phyloP scores from a whole-genome alignment of 2,329 filamentous ascomycete genomes.

The Aspergillus tamarii region DNA sequence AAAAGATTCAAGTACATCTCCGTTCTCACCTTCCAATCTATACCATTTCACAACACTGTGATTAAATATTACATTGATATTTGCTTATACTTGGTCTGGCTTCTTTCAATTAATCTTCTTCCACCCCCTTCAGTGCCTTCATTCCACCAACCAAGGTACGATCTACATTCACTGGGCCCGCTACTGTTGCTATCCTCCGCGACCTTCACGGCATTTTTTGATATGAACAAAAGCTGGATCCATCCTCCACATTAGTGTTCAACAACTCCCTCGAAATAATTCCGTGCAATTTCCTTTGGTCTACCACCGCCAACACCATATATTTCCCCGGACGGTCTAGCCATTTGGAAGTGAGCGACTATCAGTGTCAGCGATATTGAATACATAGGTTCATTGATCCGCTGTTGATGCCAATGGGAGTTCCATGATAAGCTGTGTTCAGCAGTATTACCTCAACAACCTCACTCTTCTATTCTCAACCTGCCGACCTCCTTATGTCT shows the following conservation, averaged over 20 bases:
- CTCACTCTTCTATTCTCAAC: slow-evolving; percentile 20
- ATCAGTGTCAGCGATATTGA: neutral
- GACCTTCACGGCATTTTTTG: slow-evolving; percentile 8
- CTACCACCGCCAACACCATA: neutral
- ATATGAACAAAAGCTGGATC: slow-evolving; percentile 2
- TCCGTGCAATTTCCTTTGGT: neutral
- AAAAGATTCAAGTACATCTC: slow-evolving; percentile 15
- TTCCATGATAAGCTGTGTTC: slow-evolving; percentile 22
- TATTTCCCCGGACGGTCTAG: neutral
- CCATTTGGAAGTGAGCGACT: neutral
- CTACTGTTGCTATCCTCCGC: slow-evolving; percentile 27
- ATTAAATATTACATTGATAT: slow-evolving; percentile 20
- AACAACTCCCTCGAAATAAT: neutral
- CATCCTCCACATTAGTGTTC: neutral
- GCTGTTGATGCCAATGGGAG: slow-evolving; percentile 21
- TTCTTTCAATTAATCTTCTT: slow-evolving; percentile 43
- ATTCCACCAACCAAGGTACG: slow-evolving; percentile 33
- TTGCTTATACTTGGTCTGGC: slow-evolving; percentile 52
- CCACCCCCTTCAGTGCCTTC: slow-evolving; percentile 48
- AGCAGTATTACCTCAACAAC: slow-evolving; percentile 11
- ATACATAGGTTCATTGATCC: neutral
- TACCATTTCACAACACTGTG: slow-evolving; percentile 9
- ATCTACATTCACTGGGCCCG: slow-evolving; percentile 31
- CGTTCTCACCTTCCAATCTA: slow-evolving; percentile 23
- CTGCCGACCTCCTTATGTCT: slow-evolving; percentile 34